Conservation (phyloP, 2,329 filamentous ascomycete species). For the Scedosporium minutisporum region DNA sequence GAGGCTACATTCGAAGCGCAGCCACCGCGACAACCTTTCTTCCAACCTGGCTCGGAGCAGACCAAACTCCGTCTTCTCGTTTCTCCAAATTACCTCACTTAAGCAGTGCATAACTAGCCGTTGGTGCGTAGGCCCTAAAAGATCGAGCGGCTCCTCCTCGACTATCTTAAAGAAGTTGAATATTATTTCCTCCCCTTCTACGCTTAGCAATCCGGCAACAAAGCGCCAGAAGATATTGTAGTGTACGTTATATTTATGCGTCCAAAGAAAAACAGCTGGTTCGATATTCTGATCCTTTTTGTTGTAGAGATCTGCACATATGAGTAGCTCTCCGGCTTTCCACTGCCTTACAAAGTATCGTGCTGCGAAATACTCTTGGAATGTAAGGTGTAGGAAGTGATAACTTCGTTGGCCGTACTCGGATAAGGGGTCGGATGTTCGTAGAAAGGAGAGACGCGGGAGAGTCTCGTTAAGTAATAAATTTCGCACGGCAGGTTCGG, state of each 20-base stretch:
- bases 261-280: not conserved
- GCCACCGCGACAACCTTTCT: not conserved
- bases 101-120: too few species aligned
- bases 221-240: constrained; percentile 2
- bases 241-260: not conserved
- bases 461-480: not conserved
- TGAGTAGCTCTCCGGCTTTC: not conserved
- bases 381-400: constrained; percentile 8
- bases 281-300: not conserved
- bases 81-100: too few species aligned
- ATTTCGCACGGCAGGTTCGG: not conserved
- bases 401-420: not conserved
- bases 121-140: too few species aligned
- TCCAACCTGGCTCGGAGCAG: too few species aligned
- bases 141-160: too few species aligned
- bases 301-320: not conserved
- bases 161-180: too few species aligned
- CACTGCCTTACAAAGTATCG: constrained; percentile 4
- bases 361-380: constrained; percentile 9
- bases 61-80: too few species aligned
- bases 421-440: constrained; percentile 5
- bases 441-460: not conserved
- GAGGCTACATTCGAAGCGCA: not conserved
- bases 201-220: too few species aligned
- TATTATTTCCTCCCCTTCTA: too few species aligned